Evolutionary conservation across 2,329 filamentous ascomycete genomes (phyloP).

Genomic region (Dryadomyces quercivorus): DNA sequence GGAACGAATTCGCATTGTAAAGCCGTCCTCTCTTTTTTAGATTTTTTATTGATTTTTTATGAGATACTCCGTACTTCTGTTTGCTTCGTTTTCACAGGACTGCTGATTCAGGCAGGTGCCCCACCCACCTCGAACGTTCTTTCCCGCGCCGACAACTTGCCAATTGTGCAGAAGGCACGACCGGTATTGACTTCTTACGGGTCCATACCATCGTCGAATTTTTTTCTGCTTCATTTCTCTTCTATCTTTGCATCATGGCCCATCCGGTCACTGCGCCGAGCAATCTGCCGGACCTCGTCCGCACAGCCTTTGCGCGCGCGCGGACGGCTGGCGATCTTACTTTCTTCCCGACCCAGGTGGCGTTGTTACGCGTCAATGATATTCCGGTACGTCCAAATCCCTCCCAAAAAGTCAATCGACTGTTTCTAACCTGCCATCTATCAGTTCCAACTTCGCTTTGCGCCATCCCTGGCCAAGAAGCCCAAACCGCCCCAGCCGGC

Average conservation of each 20-base stretch:
- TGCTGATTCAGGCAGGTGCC: background rate
- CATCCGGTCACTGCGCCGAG: constrained; percentile 26
- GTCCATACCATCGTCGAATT: no score
- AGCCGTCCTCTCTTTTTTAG: no score
- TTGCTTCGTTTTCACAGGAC: background rate
- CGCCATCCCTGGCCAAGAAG: constrained; percentile 55
- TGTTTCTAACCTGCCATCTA: background rate
- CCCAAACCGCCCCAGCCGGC: constrained; percentile 36
- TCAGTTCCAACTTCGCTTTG: constrained; percentile 63
- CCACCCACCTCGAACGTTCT: background rate
- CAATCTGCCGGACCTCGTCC: constrained; percentile 40
- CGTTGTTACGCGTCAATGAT: constrained; percentile 30
- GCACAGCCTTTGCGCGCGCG: constrained; percentile 34
- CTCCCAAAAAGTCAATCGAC: background rate
- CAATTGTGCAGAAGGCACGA: background rate
- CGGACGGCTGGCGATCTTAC: constrained; percentile 33
- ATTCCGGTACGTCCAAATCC: constrained; percentile 25
- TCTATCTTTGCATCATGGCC: background rate
- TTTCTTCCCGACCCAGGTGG: constrained; percentile 42
- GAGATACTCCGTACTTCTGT: no score
- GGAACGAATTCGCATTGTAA: no score
- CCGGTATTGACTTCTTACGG: no score
- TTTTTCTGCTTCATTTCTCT: background rate
- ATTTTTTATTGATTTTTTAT: no score
- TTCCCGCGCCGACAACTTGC: background rate